Percentiles rank a stretch among this genome's conserved stretches.
Evolutionary conservation across 345 rosid species (phyloP).

Genomic region (Aethionema arabicum): DNA sequence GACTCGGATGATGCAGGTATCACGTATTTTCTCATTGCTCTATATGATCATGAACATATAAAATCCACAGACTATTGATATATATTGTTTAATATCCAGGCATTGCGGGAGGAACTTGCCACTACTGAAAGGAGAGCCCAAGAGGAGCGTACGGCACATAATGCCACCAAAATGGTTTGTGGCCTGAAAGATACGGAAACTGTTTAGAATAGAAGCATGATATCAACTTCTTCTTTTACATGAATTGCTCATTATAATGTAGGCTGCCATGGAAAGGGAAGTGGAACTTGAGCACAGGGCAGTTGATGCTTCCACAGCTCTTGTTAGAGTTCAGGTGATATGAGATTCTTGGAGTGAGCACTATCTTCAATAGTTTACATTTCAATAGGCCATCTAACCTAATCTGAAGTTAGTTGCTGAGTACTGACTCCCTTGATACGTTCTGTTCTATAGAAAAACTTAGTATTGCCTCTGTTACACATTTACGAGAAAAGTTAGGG

Average conservation of each 20-base stretch:
- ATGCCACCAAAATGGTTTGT: slow-evolving; percentile 89
- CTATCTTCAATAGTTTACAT: slow-evolving; percentile 13
- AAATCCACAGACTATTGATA: slow-evolving; percentile 24
- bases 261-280: slow-evolving; percentile 99
- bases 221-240: slow-evolving; percentile 22
- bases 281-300: slow-evolving; percentile 93
- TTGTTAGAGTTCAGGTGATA: slow-evolving; percentile 90
- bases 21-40: neutral
- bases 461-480: slow-evolving; percentile 14
- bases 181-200: slow-evolving; percentile 11
- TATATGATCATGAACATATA: slow-evolving; percentile 11
- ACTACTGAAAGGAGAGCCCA: slow-evolving; percentile 92
- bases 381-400: slow-evolving; percentile 19
- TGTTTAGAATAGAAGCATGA: slow-evolving; percentile 4
- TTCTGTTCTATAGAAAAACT: slow-evolving; percentile 10
- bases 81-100: slow-evolving; percentile 47
- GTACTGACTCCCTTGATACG: slow-evolving; percentile 15
- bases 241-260: slow-evolving; percentile 31
- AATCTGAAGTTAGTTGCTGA: slow-evolving; percentile 20
- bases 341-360: slow-evolving; percentile 19
- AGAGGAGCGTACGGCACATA: slow-evolving; percentile 90
- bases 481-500: neutral
- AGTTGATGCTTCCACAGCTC: slow-evolving; percentile 87
- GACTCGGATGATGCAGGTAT: slow-evolving; percentile 99
- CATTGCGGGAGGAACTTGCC: slow-evolving; percentile 93